Evolutionary conservation across 1,284 basidiomycete genomes (phyloP).

Genomic region (Marasmius oreades): DNA sequence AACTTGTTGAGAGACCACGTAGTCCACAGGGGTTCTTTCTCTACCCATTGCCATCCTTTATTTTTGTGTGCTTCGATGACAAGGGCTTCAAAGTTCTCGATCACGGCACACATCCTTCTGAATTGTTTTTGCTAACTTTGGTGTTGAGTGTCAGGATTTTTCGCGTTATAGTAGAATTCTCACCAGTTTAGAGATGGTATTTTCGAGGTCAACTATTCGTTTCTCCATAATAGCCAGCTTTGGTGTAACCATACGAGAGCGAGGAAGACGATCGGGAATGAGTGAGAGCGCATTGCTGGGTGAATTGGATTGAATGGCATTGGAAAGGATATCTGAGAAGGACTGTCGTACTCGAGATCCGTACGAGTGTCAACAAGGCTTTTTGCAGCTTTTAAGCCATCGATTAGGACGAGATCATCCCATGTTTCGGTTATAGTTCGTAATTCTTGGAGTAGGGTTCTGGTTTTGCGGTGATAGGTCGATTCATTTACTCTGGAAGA

Average conservation of each 20-base stretch:
- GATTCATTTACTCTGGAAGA: constrained; percentile 47
- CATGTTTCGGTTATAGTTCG: constrained; percentile 58
- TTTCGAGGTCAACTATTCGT: constrained; percentile 55
- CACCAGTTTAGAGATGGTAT: constrained; percentile 61
- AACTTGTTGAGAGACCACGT: constrained; percentile 80
- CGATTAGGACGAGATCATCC: constrained; percentile 73
- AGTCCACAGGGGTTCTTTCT: constrained; percentile 68
- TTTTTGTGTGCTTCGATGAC: constrained; percentile 63
- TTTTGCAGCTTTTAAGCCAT: constrained; percentile 65
- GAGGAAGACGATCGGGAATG: constrained; percentile 52
- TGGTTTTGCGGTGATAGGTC: constrained; percentile 69
- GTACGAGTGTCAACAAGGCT: constrained; percentile 69
- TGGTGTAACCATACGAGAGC: constrained; percentile 52
- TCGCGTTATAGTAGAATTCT: constrained; percentile 18
- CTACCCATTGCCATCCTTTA: constrained; percentile 67
- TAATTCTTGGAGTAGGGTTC: constrained; percentile 60
- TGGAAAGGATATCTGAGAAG: constrained; percentile 1
- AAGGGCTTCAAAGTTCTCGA: constrained; percentile 62
- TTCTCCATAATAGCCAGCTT: constrained; percentile 67
- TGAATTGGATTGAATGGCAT: constrained; percentile 11
- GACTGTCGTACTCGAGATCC: constrained; percentile 62
- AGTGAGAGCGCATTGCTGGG: constrained; percentile 60
- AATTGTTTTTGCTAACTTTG: constrained; percentile 56
- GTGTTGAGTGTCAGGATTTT: background rate
- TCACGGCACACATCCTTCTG: constrained; percentile 51